A percentile compares a stretch with the other conserved stretches of the same genome.
Evolutionary conservation across 73 alveolate species (phyloP).

Genomic region (Paramecium tetraurelia): DNA sequence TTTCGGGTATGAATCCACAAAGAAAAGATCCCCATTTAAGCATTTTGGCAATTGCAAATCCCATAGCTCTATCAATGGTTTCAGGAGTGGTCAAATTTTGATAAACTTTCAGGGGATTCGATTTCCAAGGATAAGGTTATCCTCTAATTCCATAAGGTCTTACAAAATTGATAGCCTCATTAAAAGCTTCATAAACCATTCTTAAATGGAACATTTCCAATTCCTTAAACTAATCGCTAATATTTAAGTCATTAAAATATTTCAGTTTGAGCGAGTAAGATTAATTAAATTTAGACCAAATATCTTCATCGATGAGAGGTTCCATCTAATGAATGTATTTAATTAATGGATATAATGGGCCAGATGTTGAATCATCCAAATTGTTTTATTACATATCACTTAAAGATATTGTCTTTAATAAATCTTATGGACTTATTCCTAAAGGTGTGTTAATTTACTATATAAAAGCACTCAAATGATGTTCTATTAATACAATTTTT

Average conservation of each 20-base stretch:
- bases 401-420: conserved; percentile 39
- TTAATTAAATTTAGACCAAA: conserved; percentile 42
- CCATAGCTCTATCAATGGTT: conserved; percentile 46
- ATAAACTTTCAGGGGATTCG: conserved; percentile 42
- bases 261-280: not conserved
- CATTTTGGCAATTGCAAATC: conserved; percentile 54
- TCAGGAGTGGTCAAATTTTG: conserved; percentile 44
- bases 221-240: conserved; percentile 30
- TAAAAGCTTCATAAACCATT: conserved; percentile 66
- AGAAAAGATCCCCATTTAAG: conserved; percentile 59
- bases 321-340: conserved; percentile 50
- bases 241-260: conserved; percentile 33
- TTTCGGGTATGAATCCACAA: conserved; percentile 63
- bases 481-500: not conserved
- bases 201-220: conserved; percentile 50
- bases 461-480: conserved; percentile 1
- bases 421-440: conserved; percentile 53
- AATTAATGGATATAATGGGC: conserved; percentile 56
- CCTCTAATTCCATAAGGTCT: conserved; percentile 69
- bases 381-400: conserved; percentile 40
- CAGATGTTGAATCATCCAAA: conserved; percentile 51
- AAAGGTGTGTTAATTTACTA: conserved; percentile 46
- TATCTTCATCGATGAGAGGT: conserved; percentile 55
- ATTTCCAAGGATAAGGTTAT: conserved; percentile 64
- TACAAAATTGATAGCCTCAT: conserved; percentile 62